Evolutionary conservation across 345 rosid genomes (phyloP).

Genomic region (Rubroshorea leprosula): DNA sequence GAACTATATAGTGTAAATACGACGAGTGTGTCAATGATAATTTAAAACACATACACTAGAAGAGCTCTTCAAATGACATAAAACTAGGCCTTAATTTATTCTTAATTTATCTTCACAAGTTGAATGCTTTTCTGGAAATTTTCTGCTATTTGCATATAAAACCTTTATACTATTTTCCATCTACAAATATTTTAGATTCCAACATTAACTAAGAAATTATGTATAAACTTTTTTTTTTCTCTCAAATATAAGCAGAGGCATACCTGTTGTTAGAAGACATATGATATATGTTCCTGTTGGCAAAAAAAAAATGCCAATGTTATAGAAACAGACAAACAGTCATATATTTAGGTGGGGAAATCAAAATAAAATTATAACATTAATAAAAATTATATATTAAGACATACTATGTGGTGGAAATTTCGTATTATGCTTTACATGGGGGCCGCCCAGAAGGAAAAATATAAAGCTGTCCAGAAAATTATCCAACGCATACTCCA

Average conservation of each 20-base stretch:
- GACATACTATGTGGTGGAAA: not conserved
- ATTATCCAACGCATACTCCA: not conserved
- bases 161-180: too few species aligned
- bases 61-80: too few species aligned
- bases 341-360: not conserved
- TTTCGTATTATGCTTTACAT: not conserved
- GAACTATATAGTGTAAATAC: too few species aligned
- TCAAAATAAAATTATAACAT: not conserved
- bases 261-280: not conserved
- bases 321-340: not conserved
- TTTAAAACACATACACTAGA: too few species aligned
- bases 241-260: too few species aligned
- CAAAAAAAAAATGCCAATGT: not conserved
- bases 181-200: not conserved
- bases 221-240: too few species aligned
- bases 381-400: not conserved
- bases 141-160: not conserved
- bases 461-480: constrained; percentile 1
- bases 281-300: not conserved
- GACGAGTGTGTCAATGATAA: too few species aligned
- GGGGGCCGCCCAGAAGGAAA: not conserved
- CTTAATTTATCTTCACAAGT: too few species aligned
- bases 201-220: not conserved
- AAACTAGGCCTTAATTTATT: too few species aligned
- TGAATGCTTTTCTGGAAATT: not conserved